Evolutionary conservation across 169 alveolate genomes (phyloP).

Genomic region (Cryptosporidium baileyi): DNA sequence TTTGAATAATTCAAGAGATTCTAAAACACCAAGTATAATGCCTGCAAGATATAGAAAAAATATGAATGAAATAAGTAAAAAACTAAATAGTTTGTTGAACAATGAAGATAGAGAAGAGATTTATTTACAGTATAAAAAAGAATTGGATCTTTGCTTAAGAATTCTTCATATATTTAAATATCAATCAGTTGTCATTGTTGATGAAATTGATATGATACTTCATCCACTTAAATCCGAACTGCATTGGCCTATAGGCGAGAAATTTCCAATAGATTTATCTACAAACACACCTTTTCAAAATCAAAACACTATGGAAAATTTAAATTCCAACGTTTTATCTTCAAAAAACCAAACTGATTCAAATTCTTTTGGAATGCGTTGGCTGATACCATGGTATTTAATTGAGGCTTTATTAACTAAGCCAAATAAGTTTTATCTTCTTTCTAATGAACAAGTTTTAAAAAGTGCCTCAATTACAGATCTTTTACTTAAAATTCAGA

Average conservation of each 20-base stretch:
- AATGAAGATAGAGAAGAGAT: conserved; percentile 37
- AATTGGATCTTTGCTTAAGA: conserved; percentile 77
- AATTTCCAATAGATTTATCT: conserved; percentile 72
- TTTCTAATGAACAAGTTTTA: neutral
- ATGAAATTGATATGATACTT: conserved; percentile 88
- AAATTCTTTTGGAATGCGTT: conserved; percentile 73
- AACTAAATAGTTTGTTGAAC: neutral
- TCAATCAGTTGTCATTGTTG: conserved; percentile 84
- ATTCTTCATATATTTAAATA: conserved; percentile 78
- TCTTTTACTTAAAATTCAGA: conserved; percentile 1
- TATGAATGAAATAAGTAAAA: neutral
- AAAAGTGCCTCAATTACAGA: conserved; percentile 2
- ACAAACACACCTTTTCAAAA: neutral
- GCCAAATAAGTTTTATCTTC: neutral
- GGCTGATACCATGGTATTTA: conserved; percentile 87
- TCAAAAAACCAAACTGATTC: neutral
- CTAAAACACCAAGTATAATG: neutral
- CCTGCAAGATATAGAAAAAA: neutral
- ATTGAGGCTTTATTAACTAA: conserved; percentile 76
- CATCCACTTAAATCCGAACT: conserved; percentile 91
- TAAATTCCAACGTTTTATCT: conserved; percentile 52
- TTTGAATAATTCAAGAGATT: neutral
- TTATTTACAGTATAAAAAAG: conserved; percentile 70
- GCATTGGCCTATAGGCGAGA: conserved; percentile 92
- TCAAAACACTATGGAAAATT: neutral